Evolutionary conservation across 805 yeast genomes (phyloP).

Genomic region (Suhomyces tanzawaensis): DNA sequence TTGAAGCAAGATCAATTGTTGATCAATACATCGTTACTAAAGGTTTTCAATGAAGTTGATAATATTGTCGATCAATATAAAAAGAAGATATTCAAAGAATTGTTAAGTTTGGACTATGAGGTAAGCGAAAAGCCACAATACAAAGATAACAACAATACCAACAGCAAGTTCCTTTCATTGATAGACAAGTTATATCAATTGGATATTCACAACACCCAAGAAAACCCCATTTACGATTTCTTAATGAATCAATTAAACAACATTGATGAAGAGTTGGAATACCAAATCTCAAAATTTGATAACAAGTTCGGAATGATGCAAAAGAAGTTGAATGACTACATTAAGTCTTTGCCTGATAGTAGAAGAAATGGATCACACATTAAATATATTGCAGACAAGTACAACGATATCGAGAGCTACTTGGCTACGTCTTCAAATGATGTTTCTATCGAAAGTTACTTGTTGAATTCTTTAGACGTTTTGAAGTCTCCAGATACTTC

Average conservation of each 20-base stretch:
- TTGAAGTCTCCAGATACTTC: neutral
- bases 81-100: constrained; percentile 33
- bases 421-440: constrained; percentile 25
- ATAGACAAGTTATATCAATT: constrained; percentile 41
- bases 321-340: constrained; percentile 34
- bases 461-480: neutral
- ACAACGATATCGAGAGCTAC: constrained; percentile 33
- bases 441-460: constrained; percentile 1
- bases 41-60: constrained; percentile 32
- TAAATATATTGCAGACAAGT: constrained; percentile 38
- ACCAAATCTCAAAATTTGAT: constrained; percentile 36
- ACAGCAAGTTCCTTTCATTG: constrained; percentile 34
- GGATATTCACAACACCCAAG: constrained; percentile 13
- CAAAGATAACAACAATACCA: constrained; percentile 11
- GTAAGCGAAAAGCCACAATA: constrained; percentile 14
- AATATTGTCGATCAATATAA: constrained; percentile 34
- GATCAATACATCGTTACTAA: constrained; percentile 29
- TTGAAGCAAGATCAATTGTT: constrained; percentile 24
- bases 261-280: constrained; percentile 32
- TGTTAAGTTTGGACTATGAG: constrained; percentile 39
- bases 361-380: constrained; percentile 37
- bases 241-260: constrained; percentile 30
- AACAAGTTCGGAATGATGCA: constrained; percentile 38
- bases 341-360: constrained; percentile 28
- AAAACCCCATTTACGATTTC: constrained; percentile 37